Conservation (phyloP, 208 protist genomes). For the Leishmania guyanensis region DNA sequence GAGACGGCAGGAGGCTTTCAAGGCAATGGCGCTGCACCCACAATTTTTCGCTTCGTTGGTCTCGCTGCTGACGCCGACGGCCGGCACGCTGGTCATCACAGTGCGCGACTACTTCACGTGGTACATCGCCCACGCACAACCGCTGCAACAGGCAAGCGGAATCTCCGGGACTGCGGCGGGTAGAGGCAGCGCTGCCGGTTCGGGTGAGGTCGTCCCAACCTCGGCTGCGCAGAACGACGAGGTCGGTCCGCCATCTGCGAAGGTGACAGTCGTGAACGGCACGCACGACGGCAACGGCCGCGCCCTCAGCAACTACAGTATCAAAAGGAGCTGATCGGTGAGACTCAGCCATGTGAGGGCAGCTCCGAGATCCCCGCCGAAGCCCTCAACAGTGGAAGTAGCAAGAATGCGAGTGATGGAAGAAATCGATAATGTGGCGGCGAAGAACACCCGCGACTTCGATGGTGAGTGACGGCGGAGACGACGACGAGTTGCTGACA, state of each 20-base stretch:
- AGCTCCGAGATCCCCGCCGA: background rate
- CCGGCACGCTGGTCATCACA: conserved; percentile 61
- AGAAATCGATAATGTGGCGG: background rate
- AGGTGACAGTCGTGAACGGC: background rate
- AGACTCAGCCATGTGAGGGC: background rate
- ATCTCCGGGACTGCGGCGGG: too few species aligned
- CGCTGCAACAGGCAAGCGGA: background rate
- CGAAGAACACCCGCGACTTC: background rate
- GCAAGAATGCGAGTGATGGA: background rate
- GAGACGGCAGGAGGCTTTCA: conserved; percentile 36
- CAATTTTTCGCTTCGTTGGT: conserved; percentile 73
- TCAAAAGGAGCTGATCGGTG: background rate
- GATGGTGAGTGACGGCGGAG: background rate
- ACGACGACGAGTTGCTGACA: background rate
- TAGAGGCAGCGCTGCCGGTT: background rate
- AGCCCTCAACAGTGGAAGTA: background rate
- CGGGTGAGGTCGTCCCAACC: background rate
- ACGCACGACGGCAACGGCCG: conserved; percentile 1
- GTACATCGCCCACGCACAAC: conserved; percentile 50
- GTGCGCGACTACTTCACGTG: conserved; percentile 80
- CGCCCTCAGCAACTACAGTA: background rate
- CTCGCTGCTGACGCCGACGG: conserved; percentile 59
- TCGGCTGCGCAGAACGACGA: background rate
- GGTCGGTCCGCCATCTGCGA: background rate
- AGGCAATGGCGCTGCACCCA: conserved; percentile 43